phyloP scores from a whole-genome alignment of 495 filamentous ascomycete species.

The Halenospora varia region DNA sequence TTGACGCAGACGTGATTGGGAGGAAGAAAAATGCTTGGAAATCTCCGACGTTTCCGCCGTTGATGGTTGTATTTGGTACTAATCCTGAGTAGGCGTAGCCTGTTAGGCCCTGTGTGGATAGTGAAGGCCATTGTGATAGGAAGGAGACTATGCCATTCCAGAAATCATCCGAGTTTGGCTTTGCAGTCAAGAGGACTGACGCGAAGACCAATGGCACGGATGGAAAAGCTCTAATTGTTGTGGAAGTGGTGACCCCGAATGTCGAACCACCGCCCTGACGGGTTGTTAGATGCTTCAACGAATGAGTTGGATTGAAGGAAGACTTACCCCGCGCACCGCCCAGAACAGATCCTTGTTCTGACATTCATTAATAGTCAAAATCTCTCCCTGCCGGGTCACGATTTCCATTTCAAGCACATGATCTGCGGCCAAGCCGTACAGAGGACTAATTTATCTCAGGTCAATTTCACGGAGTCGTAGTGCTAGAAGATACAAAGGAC shows the following conservation, averaged over 20 bases:
- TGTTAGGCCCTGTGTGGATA: slow-evolving; percentile 32
- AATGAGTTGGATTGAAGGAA: background rate
- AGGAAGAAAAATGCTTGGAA: slow-evolving; percentile 30
- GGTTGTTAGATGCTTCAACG: too few species aligned
- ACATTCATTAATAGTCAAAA: slow-evolving; percentile 49
- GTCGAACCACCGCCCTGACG: slow-evolving; percentile 59
- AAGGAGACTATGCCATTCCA: slow-evolving; percentile 35
- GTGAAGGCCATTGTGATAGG: slow-evolving; percentile 31
- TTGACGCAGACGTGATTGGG: slow-evolving; percentile 11
- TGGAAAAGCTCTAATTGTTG: slow-evolving; percentile 40
- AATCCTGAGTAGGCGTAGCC: slow-evolving; percentile 33
- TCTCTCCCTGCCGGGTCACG: slow-evolving; percentile 48
- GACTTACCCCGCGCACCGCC: slow-evolving; percentile 55
- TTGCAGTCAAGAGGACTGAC: background rate
- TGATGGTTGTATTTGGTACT: slow-evolving; percentile 21
- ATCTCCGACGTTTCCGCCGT: slow-evolving; percentile 18
- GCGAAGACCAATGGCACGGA: background rate
- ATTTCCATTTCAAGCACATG: slow-evolving; percentile 57
- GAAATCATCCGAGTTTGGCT: background rate
- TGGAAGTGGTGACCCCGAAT: slow-evolving; percentile 55
- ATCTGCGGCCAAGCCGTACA: slow-evolving; percentile 59
- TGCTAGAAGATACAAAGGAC: too few species aligned
- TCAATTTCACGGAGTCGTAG: too few species aligned
- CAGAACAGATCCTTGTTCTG: slow-evolving; percentile 60
- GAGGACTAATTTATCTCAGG: slow-evolving; percentile 27